phyloP scores from a whole-genome alignment of 192 early-diverging fungal species.

The Podila clonocystis region DNA sequence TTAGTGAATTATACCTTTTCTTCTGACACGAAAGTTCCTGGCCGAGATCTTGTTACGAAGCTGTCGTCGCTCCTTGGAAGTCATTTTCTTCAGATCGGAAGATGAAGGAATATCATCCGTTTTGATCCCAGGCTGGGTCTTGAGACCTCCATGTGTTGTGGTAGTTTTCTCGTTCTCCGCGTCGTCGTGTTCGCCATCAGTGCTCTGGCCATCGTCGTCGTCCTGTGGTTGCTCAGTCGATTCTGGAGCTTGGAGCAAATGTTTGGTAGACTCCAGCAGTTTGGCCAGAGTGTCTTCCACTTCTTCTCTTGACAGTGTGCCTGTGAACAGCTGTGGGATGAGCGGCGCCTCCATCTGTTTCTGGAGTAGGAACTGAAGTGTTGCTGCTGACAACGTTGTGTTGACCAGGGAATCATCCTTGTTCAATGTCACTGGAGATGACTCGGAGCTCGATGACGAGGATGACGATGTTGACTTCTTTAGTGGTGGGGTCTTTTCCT shows the following conservation, averaged over 20 bases:
- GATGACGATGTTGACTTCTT: neutral
- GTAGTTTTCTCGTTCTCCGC: conserved; percentile 6
- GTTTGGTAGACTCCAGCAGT: conserved; percentile 40
- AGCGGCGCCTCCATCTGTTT: conserved; percentile 38
- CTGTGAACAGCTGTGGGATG: conserved; percentile 35
- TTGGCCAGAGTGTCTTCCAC: conserved; percentile 28
- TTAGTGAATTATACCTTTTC: conserved; percentile 69
- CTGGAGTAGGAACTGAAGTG: conserved; percentile 39
- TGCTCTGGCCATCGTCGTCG: neutral
- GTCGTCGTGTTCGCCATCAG: neutral
- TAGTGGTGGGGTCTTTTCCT: neutral
- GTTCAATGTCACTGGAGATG: conserved; percentile 4
- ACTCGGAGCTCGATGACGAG: neutral
- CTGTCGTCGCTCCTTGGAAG: conserved; percentile 81
- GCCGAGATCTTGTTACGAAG: conserved; percentile 90
- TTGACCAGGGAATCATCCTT: conserved; percentile 10
- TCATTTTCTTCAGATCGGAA: conserved; percentile 67
- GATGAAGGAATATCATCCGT: conserved; percentile 45
- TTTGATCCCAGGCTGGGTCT: conserved; percentile 47
- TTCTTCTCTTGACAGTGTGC: conserved; percentile 28
- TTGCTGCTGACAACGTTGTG: conserved; percentile 40
- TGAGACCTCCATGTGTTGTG: conserved; percentile 30
- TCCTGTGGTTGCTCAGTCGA: conserved; percentile 3
- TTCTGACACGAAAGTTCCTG: conserved; percentile 81
- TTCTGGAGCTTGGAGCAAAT: conserved; percentile 12